Base-by-base conservation (phyloP, 2,329 filamentous ascomycete species). In the Hymenoscyphus infarciens region DNA sequence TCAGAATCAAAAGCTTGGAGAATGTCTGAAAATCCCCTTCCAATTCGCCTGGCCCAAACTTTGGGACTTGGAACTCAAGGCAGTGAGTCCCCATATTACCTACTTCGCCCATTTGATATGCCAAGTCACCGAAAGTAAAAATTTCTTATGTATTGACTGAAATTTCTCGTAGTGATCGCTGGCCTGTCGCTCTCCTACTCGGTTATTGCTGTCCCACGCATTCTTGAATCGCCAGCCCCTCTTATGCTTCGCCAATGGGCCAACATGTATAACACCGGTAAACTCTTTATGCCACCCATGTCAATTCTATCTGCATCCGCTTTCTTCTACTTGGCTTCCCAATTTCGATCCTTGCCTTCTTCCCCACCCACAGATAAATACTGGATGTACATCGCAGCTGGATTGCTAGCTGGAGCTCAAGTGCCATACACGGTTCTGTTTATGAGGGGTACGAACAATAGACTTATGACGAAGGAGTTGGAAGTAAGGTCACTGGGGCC, bases 171-270 rank as follows among this genome's bases (percentile, higher is more conserved):
- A 54, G 52, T 53, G 29, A 25, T 49, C 8, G 42, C 45, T 5
- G 42, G 39, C 8, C 33, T 60, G 15, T 56, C 54, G 3, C 29
- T 56, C 54, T 33, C 54, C 29, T 63, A 80, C 60, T 84, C 81
- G 5, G 68, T 76, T 69, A 74, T 78, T 62, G 65, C 76, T n/a
- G 70, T 83, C 1, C 84, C 84, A 1, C 78, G 81, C 49, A 73
- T 87, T 8, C 78, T 87, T 63, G 77, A 82, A 63, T 80, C 82
- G 0, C 85, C 85, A 1, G 78, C 81, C 1, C 80, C 80, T 1
- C 74, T 86, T 11, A 79, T 86, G 64, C 80, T 82, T 35, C 77
- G 76, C 45, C 84, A 87, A 74, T 87, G 83, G 83, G 68, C 73
- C 63, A 75, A 71, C 49, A 72, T 78, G 63, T 81, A 52, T n/a